Base-by-base conservation (phyloP, 2,329 filamentous ascomycete species). In the Xylariaceae sp. region DNA sequence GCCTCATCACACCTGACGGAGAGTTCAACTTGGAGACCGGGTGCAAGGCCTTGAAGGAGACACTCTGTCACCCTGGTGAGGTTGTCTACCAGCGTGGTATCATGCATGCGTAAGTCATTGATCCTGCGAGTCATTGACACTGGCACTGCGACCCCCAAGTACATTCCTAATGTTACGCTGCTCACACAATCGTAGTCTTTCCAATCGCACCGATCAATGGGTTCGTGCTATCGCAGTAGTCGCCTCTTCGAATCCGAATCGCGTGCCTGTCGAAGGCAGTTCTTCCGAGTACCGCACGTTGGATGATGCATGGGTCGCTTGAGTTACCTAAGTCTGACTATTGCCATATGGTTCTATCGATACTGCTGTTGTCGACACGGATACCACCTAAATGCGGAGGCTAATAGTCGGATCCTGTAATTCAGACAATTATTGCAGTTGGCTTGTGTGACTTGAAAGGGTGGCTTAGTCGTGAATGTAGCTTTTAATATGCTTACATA, bases 91-190 rank as follows among this genome's bases (percentile, higher is more conserved):
- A 64, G 48, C 55, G 63, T 17, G 60, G 62, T 4, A 57, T 55
- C 12, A 58, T 64, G 53, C 61, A 66, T 45, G 56, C 58, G 63
- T 65, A 57, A 64, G 63, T 62, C 22, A 17, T 11, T 19, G 19
- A 14, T 32, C 16, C 23, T 25, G 19, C 7, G 17, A 23, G 32
- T 32, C 37, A 33, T 36, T 17, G 22, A 35, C 17, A 12, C 6
- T 21, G 20, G 21, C 3, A n/a, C n/a, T n/a, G n/a, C n/a, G n/a
- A n/a, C 22, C 20, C 33, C n/a, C 25, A 7, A 7, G 7, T 29
- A 11, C 8, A 7, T 36, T 17, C n/a, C 33, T 23, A 35, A 23
- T 40, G n/a, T 25, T 16, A 14, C 16, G 21, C 16, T 42, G 42
- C 23, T 45, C 29, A 5, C 6, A n/a, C 3, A 22, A 21, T 37